Evolutionary conservation across 2,329 filamentous ascomycete genomes (phyloP).

Genomic region (Aspergillus fijiensis): DNA sequence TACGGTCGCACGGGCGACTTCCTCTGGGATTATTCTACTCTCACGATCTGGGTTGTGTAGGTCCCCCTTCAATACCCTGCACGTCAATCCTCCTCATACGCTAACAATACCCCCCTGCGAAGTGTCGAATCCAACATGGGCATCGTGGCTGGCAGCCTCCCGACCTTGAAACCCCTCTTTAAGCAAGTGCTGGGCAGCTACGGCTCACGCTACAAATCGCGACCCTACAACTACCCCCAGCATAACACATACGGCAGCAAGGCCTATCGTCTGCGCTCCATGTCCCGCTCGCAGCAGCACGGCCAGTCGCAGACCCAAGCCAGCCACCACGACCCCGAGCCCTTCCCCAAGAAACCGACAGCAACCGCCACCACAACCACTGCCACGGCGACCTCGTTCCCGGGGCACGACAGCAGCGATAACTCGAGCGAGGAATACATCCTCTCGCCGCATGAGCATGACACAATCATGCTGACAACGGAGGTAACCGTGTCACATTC

Average conservation of each 20-base stretch:
- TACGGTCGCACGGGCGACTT: constrained; percentile 45
- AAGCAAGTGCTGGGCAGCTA: constrained; percentile 26
- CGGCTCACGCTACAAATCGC: constrained; percentile 17
- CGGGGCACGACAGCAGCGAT: not conserved
- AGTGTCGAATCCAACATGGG: constrained; percentile 31
- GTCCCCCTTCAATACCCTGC: not conserved
- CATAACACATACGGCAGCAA: constrained; percentile 11
- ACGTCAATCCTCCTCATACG: no score
- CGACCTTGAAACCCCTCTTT: constrained; percentile 34
- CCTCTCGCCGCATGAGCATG: not conserved
- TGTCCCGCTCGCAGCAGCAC: constrained; percentile 8
- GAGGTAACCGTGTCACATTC: constrained; percentile 6
- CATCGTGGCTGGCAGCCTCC: constrained; percentile 34
- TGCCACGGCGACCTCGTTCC: not conserved
- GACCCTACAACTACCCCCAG: constrained; percentile 8
- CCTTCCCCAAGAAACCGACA: not conserved
- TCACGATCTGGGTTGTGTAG: constrained; percentile 50
- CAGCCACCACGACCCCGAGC: not conserved
- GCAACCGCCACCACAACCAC: not conserved
- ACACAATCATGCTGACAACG: constrained; percentile 13
- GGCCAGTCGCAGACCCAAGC: constrained; percentile 2
- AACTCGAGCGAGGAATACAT: constrained; percentile 19
- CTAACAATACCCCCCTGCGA: not conserved
- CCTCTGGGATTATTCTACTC: constrained; percentile 48
- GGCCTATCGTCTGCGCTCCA: constrained; percentile 14